Conservation (phyloP, 2,329 filamentous ascomycete species). For the Fusarium sacchari region DNA sequence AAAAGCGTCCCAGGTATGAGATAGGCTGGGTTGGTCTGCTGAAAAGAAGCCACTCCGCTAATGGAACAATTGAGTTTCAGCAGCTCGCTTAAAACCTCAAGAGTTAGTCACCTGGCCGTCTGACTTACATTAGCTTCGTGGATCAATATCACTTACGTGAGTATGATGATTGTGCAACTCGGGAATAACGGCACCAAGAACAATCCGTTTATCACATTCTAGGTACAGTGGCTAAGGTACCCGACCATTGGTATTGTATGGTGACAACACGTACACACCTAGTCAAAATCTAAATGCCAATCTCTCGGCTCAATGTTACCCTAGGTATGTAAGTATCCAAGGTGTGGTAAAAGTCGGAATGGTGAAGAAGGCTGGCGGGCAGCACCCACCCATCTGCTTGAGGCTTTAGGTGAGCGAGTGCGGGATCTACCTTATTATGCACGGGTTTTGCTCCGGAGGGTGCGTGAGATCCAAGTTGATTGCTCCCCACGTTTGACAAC, state of each 20-base stretch:
- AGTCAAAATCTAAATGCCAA: neutral
- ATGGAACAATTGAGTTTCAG: neutral
- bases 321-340: neutral
- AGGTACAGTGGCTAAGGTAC: constrained; percentile 11
- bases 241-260: constrained; percentile 4
- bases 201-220: neutral
- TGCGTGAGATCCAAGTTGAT: constrained; percentile 8
- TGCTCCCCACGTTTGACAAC: constrained; percentile 9
- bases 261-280: neutral
- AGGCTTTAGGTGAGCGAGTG: neutral
- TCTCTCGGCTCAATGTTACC: neutral
- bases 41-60: neutral
- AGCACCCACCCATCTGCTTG: neutral
- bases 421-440: neutral
- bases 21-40: neutral
- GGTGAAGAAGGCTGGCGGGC: neutral
- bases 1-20: neutral
- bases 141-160: constrained; percentile 1
- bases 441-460: neutral
- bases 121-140: constrained; percentile 19
- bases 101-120: constrained; percentile 5
- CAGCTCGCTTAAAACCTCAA: neutral
- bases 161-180: neutral
- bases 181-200: constrained; percentile 16
- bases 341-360: neutral